phyloP scores from a whole-genome alignment of 805 yeast genomes.

The Blastobotrys chiropterorum region DNA sequence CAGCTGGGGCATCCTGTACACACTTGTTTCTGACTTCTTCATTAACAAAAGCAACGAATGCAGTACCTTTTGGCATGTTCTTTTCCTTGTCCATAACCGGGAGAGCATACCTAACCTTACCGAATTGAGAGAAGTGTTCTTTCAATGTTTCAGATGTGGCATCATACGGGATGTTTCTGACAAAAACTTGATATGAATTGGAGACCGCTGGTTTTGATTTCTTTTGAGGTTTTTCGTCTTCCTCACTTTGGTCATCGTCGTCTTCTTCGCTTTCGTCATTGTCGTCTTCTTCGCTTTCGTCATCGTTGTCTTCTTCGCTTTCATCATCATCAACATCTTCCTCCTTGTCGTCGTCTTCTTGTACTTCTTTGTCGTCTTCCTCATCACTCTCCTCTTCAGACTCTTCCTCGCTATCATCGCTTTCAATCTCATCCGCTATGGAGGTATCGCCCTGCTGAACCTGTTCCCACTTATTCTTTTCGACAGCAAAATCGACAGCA shows the following conservation, averaged over 20 bases:
- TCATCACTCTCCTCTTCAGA: constrained; percentile 37
- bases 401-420: constrained; percentile 11
- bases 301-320: constrained; percentile 32
- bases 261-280: too few species aligned
- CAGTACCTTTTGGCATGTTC: constrained; percentile 88
- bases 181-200: constrained; percentile 56
- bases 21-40: constrained; percentile 62
- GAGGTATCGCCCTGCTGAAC: constrained; percentile 35
- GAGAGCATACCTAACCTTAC: constrained; percentile 84
- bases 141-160: constrained; percentile 73
- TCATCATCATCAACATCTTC: constrained; percentile 25
- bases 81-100: constrained; percentile 85
- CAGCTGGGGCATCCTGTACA: constrained; percentile 69
- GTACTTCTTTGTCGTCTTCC: constrained; percentile 32
- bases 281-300: constrained; percentile 33
- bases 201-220: constrained; percentile 29
- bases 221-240: constrained; percentile 21
- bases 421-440: constrained; percentile 4
- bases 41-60: constrained; percentile 78
- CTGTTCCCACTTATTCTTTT: constrained; percentile 72
- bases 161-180: constrained; percentile 91
- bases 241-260: constrained; percentile 32
- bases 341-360: constrained; percentile 27
- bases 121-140: constrained; percentile 78
- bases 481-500: constrained; percentile 89